Evolutionary conservation across 192 early-diverging fungal genomes (phyloP), one percentile per base, ranked within the genome.

Genomic region (Funneliformis geosporum): DNA sequence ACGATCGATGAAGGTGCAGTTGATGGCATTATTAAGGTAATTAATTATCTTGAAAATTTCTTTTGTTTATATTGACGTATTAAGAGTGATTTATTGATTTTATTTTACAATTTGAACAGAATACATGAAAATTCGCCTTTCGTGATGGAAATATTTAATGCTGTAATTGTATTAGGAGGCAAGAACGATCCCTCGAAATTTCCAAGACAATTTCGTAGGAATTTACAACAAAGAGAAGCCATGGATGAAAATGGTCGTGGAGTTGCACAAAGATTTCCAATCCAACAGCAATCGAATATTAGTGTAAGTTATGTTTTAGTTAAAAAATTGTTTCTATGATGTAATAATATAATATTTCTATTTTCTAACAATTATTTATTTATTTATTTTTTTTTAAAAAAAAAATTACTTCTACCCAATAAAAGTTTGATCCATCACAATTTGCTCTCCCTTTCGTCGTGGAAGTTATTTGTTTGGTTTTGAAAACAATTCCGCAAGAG

Each of bases 21-120:
- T 87, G 33, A 65, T 80, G 10, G 73, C 84, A 59, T 38, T 87
- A 2, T 82, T 87, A 39, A 80, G 82, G 85, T 83, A 33, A 8
- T 40, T 33, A 28, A 21, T 67, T 23, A 62, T 16, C 16, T 2
- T 50, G 8, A 8, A 28, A 60, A 21, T 33, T n/a, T 14, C 28
- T 71, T 21, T 81, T 47, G 28, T 66, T 39, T 62, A 47, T 44
- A 8, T 68, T 68, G 14, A 68, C 16, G 39, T 27, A 27, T 68
- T 16, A 43, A 5, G 12, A 72, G 21, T 11, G 12, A 72, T 40
- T 44, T 25, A 38, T 72, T 40, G n/a, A 23, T 71, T 40, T 71
- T 25, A 65, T 28, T 69, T 43, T 60, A 12, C 70, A 44, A 46
- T 25, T 27, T 65, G n/a, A 72, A 43, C 33, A 79, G 77, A 60